A percentile compares a stretch with the other conserved stretches of the same genome.
phyloP scores from a whole-genome alignment of 345 rosid species.

The Linum lewisii region DNA sequence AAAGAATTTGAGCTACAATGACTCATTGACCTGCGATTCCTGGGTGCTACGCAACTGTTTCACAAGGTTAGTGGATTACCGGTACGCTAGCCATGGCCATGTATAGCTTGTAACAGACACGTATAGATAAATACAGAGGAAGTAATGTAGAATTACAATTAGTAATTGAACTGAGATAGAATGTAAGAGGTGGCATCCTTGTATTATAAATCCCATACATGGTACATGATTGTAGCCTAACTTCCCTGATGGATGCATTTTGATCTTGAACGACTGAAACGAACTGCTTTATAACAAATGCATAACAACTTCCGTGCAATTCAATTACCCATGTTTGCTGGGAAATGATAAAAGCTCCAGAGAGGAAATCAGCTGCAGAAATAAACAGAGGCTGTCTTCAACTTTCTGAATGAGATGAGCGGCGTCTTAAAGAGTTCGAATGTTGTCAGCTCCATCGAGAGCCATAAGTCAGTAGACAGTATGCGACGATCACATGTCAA shows the following conservation, averaged over 20 bases:
- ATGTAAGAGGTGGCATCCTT: too few relatives aligned
- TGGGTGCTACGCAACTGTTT: neutral
- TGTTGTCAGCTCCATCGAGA: slow-evolving; percentile 55
- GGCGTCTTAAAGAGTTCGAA: slow-evolving; percentile 49
- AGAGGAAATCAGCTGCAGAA: too few relatives aligned
- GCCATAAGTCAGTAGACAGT: slow-evolving; percentile 69
- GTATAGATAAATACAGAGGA: neutral
- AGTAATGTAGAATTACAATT: neutral
- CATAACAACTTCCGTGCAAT: too few relatives aligned
- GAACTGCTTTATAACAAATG: too few relatives aligned
- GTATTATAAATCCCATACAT: too few relatives aligned
- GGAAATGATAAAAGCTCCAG: too few relatives aligned
- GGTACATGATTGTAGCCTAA: too few relatives aligned
- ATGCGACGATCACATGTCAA: neutral
- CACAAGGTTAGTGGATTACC: neutral
- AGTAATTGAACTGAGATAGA: neutral
- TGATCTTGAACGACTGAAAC: too few relatives aligned
- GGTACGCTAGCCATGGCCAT: too few relatives aligned
- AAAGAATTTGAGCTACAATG: neutral
- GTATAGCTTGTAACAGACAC: neutral
- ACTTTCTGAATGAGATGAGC: slow-evolving; percentile 55
- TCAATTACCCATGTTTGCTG: too few relatives aligned
- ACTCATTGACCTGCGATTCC: neutral
- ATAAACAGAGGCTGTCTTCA: slow-evolving; percentile 25
- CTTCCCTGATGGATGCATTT: too few relatives aligned